A percentile compares a stretch with the other conserved stretches of the same genome.
These are phyloP conservation scores for Sporisorium iseilematis-ciliati DNA, from an alignment of 1,284 basidiomycete genomes.

Conservation along the genomic window DNA sequence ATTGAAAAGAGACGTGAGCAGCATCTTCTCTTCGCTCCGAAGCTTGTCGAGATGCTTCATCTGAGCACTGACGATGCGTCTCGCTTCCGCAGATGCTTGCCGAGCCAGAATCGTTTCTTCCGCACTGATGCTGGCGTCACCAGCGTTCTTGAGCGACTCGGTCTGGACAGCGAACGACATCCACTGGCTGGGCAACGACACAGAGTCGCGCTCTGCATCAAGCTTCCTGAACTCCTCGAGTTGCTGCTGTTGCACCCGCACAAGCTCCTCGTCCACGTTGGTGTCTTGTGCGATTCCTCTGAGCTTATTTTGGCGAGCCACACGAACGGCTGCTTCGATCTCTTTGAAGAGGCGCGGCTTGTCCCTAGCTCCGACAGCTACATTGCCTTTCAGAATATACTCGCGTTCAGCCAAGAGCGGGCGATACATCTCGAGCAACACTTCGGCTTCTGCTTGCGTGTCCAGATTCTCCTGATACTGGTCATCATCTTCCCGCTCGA, in stretches of 20 bases:
- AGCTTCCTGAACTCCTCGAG: slow-evolving; percentile 58
- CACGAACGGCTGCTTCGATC: slow-evolving; percentile 47
- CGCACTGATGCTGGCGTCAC: slow-evolving; percentile 23
- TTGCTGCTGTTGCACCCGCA: slow-evolving; percentile 54
- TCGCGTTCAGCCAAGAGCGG: slow-evolving; percentile 63
- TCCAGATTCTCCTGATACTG: slow-evolving; percentile 67
- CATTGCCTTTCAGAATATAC: slow-evolving; percentile 55
- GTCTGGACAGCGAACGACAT: slow-evolving; percentile 33
- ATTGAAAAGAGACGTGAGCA: slow-evolving; percentile 57
- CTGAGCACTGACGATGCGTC: slow-evolving; percentile 45
- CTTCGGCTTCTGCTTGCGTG: slow-evolving; percentile 65
- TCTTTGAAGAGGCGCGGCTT: slow-evolving; percentile 56
- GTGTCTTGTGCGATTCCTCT: slow-evolving; percentile 30
- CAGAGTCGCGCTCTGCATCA: slow-evolving; percentile 48
- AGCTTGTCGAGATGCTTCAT: slow-evolving; percentile 48
- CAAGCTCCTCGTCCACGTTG: slow-evolving; percentile 41
- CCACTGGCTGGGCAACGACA: slow-evolving; percentile 16
- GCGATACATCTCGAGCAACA: slow-evolving; percentile 65
- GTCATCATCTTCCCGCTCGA: slow-evolving; percentile 64
- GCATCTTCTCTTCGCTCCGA: slow-evolving; percentile 40
- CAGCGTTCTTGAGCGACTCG: slow-evolving; percentile 33
- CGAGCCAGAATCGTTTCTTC: slow-evolving; percentile 45
- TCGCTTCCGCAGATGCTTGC: slow-evolving; percentile 26
- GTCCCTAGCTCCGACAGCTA: slow-evolving; percentile 56
- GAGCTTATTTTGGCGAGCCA: slow-evolving; percentile 34